These are phyloP conservation scores for Phoma sp. DNA, from an alignment of 2,329 filamentous ascomycete species.

Conservation along the genomic window DNA sequence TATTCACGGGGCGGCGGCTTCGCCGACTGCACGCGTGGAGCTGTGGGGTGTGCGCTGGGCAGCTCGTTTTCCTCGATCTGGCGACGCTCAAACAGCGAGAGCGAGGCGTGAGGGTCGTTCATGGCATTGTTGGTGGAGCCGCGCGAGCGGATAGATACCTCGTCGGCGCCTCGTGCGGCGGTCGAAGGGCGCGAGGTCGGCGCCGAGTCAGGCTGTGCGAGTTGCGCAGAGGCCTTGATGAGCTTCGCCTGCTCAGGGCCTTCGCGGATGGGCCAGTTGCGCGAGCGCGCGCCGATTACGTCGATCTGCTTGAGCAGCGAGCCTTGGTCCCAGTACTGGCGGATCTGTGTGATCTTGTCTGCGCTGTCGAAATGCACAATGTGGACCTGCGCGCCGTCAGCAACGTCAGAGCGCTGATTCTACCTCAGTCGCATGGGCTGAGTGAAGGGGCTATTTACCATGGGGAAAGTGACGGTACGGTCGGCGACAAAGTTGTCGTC, in stretches of 20 bases:
- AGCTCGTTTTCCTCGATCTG: slow-evolving; percentile 63
- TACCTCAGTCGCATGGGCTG: no score
- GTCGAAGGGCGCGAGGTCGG: slow-evolving; percentile 44
- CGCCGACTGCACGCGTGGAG: slow-evolving; percentile 68
- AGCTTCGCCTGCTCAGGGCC: slow-evolving; percentile 81
- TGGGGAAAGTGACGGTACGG: slow-evolving; percentile 75
- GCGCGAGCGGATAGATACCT: slow-evolving; percentile 49
- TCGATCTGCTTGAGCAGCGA: slow-evolving; percentile 91
- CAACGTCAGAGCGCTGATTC: neutral
- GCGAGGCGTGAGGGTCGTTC: slow-evolving; percentile 64
- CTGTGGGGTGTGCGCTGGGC: slow-evolving; percentile 58
- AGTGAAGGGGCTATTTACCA: slow-evolving; percentile 64
- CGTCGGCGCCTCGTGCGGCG: slow-evolving; percentile 39
- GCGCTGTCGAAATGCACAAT: slow-evolving; percentile 81
- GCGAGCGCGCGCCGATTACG: slow-evolving; percentile 86
- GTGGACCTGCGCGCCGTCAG: slow-evolving; percentile 58
- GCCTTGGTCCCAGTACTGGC: slow-evolving; percentile 94
- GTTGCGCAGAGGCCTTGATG: slow-evolving; percentile 64
- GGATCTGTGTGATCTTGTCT: slow-evolving; percentile 83
- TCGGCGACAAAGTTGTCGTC: slow-evolving; percentile 95
- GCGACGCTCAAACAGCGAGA: slow-evolving; percentile 76
- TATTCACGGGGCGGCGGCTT: slow-evolving; percentile 72
- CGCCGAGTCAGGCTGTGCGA: slow-evolving; percentile 35
- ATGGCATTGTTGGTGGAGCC: slow-evolving; percentile 46
- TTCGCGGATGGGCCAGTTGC: slow-evolving; percentile 94